Percentiles rank a stretch among this genome's conserved stretches.
Evolutionary conservation across 352 stramenopile genomes (phyloP).

Genomic region (Phytophthora pistaciae): DNA sequence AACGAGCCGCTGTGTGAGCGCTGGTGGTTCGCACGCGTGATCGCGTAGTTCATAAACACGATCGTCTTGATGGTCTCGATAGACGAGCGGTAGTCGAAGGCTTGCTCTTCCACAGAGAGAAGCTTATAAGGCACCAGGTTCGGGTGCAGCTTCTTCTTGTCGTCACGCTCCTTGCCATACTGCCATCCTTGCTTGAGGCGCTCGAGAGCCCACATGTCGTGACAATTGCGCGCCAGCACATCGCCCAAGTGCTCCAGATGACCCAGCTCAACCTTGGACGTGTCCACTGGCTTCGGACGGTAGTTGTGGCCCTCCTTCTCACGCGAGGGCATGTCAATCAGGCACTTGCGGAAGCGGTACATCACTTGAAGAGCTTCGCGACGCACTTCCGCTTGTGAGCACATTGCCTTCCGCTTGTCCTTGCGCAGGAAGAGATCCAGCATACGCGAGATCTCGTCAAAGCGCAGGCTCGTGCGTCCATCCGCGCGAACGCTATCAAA

Average conservation of each 20-base stretch:
- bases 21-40: slow-evolving; percentile 59
- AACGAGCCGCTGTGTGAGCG: slow-evolving; percentile 60
- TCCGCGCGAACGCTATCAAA: slow-evolving; percentile 83
- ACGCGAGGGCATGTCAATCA: slow-evolving; percentile 91
- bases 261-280: slow-evolving; percentile 72
- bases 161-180: slow-evolving; percentile 76
- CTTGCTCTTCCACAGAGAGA: slow-evolving; percentile 82
- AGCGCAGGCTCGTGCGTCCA: slow-evolving; percentile 77
- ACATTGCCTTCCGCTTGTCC: slow-evolving; percentile 74
- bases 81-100: slow-evolving; percentile 88
- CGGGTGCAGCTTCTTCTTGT: slow-evolving; percentile 78
- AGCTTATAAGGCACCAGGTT: slow-evolving; percentile 88
- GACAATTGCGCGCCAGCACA: slow-evolving; percentile 84
- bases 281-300: slow-evolving; percentile 86
- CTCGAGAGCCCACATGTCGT: slow-evolving; percentile 90
- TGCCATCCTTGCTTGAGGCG: slow-evolving; percentile 88
- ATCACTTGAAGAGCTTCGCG: slow-evolving; percentile 87
- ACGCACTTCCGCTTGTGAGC: slow-evolving; percentile 77
- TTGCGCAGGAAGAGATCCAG: slow-evolving; percentile 86
- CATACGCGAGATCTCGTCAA: slow-evolving; percentile 89
- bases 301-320: slow-evolving; percentile 92
- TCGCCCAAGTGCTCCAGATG: slow-evolving; percentile 79
- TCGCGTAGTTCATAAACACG: slow-evolving; percentile 89
- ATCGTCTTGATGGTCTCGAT: slow-evolving; percentile 91
- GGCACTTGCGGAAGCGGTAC: slow-evolving; percentile 89